A percentile compares a stretch with the other conserved stretches of the same genome.
Evolutionary conservation across 257 asterid genomes (phyloP).

Genomic region (Leptodermis oblonga): DNA sequence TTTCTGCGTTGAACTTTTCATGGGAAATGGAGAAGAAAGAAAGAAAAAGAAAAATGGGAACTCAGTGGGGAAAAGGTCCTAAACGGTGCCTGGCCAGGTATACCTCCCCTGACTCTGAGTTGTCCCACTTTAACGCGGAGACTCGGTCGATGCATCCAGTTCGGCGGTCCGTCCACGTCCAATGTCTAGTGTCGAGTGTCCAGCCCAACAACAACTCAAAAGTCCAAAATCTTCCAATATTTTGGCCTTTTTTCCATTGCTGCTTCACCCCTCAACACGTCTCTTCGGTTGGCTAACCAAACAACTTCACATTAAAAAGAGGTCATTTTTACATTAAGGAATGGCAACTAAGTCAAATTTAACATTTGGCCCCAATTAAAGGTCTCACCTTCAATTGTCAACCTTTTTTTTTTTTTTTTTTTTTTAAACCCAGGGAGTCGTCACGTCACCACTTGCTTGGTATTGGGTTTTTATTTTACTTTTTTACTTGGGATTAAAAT

Average conservation of each 20-base stretch:
- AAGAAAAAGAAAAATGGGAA: too few relatives aligned
- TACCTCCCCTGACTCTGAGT: background rate
- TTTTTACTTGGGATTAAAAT: too few relatives aligned
- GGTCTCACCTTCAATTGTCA: background rate
- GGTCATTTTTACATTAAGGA: background rate
- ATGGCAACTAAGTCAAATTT: background rate
- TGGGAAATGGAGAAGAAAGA: too few relatives aligned
- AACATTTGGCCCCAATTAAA: background rate
- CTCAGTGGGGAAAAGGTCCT: too few relatives aligned
- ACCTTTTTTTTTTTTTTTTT: too few relatives aligned
- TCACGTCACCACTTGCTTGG: too few relatives aligned
- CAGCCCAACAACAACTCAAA: background rate
- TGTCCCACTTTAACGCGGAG: background rate
- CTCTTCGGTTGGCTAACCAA: background rate
- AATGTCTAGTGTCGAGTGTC: too few relatives aligned
- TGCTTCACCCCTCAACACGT: background rate
- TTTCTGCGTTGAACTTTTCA: too few relatives aligned
- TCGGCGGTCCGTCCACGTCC: background rate
- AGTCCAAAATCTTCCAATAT: background rate
- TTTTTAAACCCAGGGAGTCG: background rate
- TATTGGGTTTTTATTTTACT: too few relatives aligned
- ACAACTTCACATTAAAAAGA: too few relatives aligned
- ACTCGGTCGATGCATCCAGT: background rate
- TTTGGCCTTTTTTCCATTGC: too few relatives aligned
- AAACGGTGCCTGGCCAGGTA: background rate